Evolutionary conservation across 257 asterid species (phyloP).

Genomic region (Scutellaria baicalensis): DNA sequence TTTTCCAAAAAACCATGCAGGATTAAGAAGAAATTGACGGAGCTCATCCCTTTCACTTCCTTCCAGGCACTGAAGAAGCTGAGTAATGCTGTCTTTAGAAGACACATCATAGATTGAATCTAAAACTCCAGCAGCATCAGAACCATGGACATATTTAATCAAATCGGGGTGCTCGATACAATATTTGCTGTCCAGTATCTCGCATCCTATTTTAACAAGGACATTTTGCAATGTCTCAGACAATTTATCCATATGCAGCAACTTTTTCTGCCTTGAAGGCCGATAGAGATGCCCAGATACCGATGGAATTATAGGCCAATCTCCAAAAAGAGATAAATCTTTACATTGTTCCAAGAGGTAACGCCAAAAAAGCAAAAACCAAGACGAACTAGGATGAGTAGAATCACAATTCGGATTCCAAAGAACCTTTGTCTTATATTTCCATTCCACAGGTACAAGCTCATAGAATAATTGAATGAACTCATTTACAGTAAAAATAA

Average conservation of each 20-base stretch:
- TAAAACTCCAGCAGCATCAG: slow-evolving; percentile 72
- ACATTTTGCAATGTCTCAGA: slow-evolving; percentile 56
- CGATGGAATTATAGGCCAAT: slow-evolving; percentile 95
- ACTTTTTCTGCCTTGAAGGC: slow-evolving; percentile 54
- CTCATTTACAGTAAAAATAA: slow-evolving; percentile 43
- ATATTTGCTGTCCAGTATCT: slow-evolving; percentile 50
- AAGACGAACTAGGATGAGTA: slow-evolving; percentile 57
- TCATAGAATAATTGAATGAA: slow-evolving; percentile 53
- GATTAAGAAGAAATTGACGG: slow-evolving; percentile 68
- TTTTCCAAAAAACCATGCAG: slow-evolving; percentile 74
- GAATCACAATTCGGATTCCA: slow-evolving; percentile 67
- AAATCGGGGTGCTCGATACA: slow-evolving; percentile 68
- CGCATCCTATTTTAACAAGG: slow-evolving; percentile 82
- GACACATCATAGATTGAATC: slow-evolving; percentile 70
- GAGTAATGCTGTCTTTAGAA: slow-evolving; percentile 46
- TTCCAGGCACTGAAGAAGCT: slow-evolving; percentile 63
- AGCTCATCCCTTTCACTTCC: slow-evolving; percentile 81
- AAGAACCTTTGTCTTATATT: slow-evolving; percentile 43
- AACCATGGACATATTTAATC: slow-evolving; percentile 49
- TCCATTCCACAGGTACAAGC: slow-evolving; percentile 80
- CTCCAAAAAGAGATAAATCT: slow-evolving; percentile 62
- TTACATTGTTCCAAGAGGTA: slow-evolving; percentile 62
- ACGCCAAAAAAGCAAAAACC: slow-evolving; percentile 85
- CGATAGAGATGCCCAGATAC: slow-evolving; percentile 63
- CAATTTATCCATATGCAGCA: slow-evolving; percentile 53